Conservation (phyloP, 345 rosid genomes). For the Erysimum cheiranthoides region DNA sequence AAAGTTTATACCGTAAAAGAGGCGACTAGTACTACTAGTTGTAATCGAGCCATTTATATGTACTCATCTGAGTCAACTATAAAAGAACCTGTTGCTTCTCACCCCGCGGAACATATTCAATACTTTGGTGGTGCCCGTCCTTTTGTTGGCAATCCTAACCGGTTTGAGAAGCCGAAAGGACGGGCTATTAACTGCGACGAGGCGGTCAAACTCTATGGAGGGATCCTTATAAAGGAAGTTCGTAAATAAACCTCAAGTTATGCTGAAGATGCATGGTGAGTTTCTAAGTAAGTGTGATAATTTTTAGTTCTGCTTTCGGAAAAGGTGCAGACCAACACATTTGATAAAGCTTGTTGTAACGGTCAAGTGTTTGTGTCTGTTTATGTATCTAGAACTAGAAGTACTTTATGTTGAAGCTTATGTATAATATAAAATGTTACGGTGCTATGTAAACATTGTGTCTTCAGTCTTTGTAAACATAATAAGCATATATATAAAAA, state of each 20-base stretch:
- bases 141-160: constrained; percentile 15
- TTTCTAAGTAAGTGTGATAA: constrained; percentile 28
- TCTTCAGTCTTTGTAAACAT: constrained; percentile 6
- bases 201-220: constrained; percentile 40
- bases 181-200: constrained; percentile 40
- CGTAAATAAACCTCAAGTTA: constrained; percentile 27
- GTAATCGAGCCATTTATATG: constrained; percentile 19
- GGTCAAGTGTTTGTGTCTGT: constrained; percentile 39
- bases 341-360: constrained; percentile 32
- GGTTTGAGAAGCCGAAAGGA: constrained; percentile 31
- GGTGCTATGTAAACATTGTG: constrained; percentile 5
- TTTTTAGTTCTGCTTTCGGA: constrained; percentile 1
- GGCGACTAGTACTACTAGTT: background rate
- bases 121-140: constrained; percentile 30
- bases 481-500: constrained; percentile 10
- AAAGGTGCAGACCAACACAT: constrained; percentile 40
- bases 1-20: constrained; percentile 33
- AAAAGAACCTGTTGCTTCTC: constrained; percentile 24
- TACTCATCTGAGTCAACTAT: constrained; percentile 22
- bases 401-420: constrained; percentile 29
- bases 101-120: constrained; percentile 20
- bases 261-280: constrained; percentile 18
- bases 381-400: constrained; percentile 17
- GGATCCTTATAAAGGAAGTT: constrained; percentile 43
- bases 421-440: constrained; percentile 32